phyloP scores from a whole-genome alignment of 305 asterid species.

The Fraxinus angustifolia region DNA sequence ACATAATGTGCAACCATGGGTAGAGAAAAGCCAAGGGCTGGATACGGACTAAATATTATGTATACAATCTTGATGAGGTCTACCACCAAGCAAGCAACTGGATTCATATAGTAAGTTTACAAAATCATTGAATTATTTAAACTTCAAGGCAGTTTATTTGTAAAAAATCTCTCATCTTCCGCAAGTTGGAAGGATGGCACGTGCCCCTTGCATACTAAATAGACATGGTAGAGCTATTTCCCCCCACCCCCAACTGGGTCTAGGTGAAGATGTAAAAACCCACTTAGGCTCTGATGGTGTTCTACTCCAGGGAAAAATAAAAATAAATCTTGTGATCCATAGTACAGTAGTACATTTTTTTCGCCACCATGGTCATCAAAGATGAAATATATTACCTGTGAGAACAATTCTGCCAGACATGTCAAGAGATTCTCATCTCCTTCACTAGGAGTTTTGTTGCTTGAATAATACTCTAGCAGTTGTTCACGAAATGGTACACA shows the following conservation, averaged over 20 bases:
- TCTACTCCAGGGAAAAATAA: not conserved
- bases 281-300: not conserved
- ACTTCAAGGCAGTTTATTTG: not conserved
- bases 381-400: conserved; percentile 51
- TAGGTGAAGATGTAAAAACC: not conserved
- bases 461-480: conserved; percentile 67
- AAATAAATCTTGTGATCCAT: not conserved
- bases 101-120: not conserved
- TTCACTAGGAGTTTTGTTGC: conserved; percentile 50
- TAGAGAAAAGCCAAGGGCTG: not conserved
- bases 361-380: conserved; percentile 6
- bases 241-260: not conserved
- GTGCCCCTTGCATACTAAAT: not conserved
- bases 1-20: not conserved
- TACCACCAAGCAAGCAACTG: conserved; percentile 10
- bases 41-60: not conserved
- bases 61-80: not conserved
- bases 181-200: not conserved
- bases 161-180: not conserved
- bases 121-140: not conserved
- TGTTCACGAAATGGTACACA: conserved; percentile 90
- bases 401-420: conserved; percentile 80
- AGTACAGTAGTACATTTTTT: not conserved
- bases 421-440: conserved; percentile 77
- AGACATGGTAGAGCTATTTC: not conserved